Evolutionary conservation across 192 early-diverging fungal genomes (phyloP).

Genomic region (Backusella morwellensis): DNA sequence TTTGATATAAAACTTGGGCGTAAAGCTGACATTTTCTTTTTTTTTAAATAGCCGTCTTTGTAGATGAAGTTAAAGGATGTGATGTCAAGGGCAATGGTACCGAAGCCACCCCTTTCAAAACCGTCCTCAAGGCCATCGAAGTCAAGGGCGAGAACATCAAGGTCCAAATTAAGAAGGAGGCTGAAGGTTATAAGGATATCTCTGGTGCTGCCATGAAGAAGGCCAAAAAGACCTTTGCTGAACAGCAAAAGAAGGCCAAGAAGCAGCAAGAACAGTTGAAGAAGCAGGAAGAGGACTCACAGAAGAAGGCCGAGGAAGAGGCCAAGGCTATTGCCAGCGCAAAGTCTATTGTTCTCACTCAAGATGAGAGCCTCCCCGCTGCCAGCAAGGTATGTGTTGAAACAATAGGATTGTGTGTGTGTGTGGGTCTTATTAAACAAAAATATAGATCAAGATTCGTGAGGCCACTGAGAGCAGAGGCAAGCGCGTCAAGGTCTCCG

Average conservation of each 20-base stretch:
- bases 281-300: slow-evolving; percentile 65
- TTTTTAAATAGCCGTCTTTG: slow-evolving; percentile 43
- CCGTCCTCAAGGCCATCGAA: slow-evolving; percentile 70
- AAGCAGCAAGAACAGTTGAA: slow-evolving; percentile 78
- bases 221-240: slow-evolving; percentile 70
- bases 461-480: slow-evolving; percentile 63
- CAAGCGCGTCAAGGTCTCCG: slow-evolving; percentile 80
- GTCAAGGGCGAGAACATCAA: slow-evolving; percentile 47
- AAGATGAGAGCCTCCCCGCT: slow-evolving; percentile 71
- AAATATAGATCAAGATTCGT: slow-evolving; percentile 73
- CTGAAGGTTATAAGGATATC: slow-evolving; percentile 72
- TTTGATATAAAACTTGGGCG: not conserved
- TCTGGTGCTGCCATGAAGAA: slow-evolving; percentile 94
- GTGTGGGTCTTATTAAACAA: not conserved
- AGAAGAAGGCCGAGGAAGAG: slow-evolving; percentile 76
- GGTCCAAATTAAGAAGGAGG: slow-evolving; percentile 69
- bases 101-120: slow-evolving; percentile 74
- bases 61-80: slow-evolving; percentile 82
- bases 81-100: slow-evolving; percentile 81
- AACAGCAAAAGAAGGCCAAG: slow-evolving; percentile 69
- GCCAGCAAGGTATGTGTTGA: slow-evolving; percentile 56
- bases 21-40: not conserved
- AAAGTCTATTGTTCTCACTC: slow-evolving; percentile 71
- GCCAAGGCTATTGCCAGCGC: slow-evolving; percentile 77
- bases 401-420: no score